Percentiles rank a stretch among this genome's conserved stretches.
phyloP scores from a whole-genome alignment of 805 yeast genomes.

The Starmera caribaea region DNA sequence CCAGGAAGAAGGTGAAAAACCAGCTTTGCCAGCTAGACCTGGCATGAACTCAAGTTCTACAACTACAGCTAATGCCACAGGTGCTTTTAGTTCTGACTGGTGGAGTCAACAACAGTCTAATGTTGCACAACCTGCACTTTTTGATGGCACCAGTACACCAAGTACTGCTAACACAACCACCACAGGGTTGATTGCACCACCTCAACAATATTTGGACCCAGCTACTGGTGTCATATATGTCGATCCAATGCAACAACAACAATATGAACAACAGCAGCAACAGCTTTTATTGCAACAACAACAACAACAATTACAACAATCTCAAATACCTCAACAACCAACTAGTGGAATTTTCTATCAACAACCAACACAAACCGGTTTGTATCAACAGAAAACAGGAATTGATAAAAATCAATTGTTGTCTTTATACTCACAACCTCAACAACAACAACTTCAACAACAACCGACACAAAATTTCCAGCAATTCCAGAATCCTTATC shows the following conservation, averaged over 20 bases:
- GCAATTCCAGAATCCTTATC: not conserved
- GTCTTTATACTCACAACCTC: constrained; percentile 30
- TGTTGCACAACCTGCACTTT: constrained; percentile 23
- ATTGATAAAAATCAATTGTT: constrained; percentile 11
- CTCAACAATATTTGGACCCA: constrained; percentile 67
- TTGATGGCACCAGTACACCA: constrained; percentile 20
- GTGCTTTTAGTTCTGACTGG: constrained; percentile 10
- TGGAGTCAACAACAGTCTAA: constrained; percentile 13
- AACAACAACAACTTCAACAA: constrained; percentile 22
- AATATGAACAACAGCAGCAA: constrained; percentile 16
- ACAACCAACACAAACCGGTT: constrained; percentile 1
- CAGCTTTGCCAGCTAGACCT: constrained; percentile 34
- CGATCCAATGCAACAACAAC: constrained; percentile 52
- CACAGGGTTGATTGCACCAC: constrained; percentile 28
- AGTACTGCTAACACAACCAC: constrained; percentile 10
- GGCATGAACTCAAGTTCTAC: constrained; percentile 5
- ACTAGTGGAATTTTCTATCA: not conserved
- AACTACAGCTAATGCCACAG: not conserved
- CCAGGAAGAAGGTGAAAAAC: constrained; percentile 34
- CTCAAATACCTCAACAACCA: not conserved
- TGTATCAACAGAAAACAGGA: constrained; percentile 5
- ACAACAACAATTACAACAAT: constrained; percentile 1
- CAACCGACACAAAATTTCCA: not conserved
- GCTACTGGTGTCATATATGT: constrained; percentile 60
- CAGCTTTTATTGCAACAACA: constrained; percentile 8